Evolutionary conservation across 2,329 filamentous ascomycete genomes (phyloP), one percentile per base, ranked within the genome.

Genomic region (Microascus cirrosus): DNA sequence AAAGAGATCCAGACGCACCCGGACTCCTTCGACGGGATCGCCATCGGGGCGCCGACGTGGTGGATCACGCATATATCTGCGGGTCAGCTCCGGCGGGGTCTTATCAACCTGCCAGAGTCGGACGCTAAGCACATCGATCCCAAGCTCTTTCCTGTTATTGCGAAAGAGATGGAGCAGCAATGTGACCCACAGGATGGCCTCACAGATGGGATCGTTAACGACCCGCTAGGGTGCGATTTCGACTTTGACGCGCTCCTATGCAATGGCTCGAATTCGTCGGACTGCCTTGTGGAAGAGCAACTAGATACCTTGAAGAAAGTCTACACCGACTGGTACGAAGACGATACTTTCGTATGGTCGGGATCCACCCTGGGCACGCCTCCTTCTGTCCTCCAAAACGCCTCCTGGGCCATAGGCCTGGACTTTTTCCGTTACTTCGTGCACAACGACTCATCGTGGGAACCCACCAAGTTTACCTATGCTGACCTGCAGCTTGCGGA

Each of bases 161-260:
- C 65, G 1, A 42, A 67, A 0, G 74, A 78, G 55, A 70, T 81
- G 2, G 59, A 76, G 2, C 65, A 63, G n/a, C 78, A 82, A 63
- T 82, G 79, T 61, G 80, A 82, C 61, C 64, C 56, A 1, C 66
- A 74, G 28, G 79, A 82, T 59, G 78, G 78, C 1, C 66, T 79
- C 1, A 61, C 66, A 1, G 79, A 82, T 59, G 72, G 71, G 18
- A 79, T 82, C 59, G 69, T 82, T 50, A 76, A 74, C 56, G 68
- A 73, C 24, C 76, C 79, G 0, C 65, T 68, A 8, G 66, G 67
- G 11, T 83, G 79, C 63, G 63, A 71, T 55, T 71, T 79, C 50
- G 68, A 74, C 58, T 73, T 70, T n/a, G 67, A 70, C 15, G 62
- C 66, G 1, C 65, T 77, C 2, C 67, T 70, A n/a, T 78, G 77